Evolutionary conservation across 2,329 filamentous ascomycete genomes (phyloP), one percentile per base, ranked within the genome.

Genomic region (Hymenoscyphus repandus): DNA sequence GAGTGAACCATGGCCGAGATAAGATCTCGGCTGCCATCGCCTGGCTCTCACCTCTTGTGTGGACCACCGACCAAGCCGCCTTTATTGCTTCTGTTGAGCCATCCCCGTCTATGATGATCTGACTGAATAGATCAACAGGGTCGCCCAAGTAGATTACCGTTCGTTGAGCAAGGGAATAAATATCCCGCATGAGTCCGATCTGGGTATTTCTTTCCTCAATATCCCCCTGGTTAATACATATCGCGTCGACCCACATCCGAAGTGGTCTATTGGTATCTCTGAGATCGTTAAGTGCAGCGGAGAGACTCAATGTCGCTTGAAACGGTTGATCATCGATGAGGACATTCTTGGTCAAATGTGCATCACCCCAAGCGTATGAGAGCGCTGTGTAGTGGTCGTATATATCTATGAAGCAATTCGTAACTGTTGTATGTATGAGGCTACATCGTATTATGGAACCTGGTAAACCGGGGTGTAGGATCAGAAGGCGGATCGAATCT

Each of bases 371-470:
- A 4, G 18, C 32, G n/a, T 45, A 45, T 3, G 43, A 45, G 9
- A 34, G 31, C 3, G 43, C 43, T 20, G 31, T 45, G 30, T 54
- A 54, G 36, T 50, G 47, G 15, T 52, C 46, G 3, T 41, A 37
- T 6, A 53, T 40, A 37, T 55, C 55, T 17, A 51, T 36, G 5
- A 49, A 37, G 17, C 41, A 48, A 17, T 52, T 44, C 12, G 20
- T 15, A 2, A 58, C 27, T 3, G 39, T 46, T 9, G 45, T 42
- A 17, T 45, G 10, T 6, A 51, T 46, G 2, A 56, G 38, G 36
- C 48, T 42, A 31, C 49, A 53, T 13, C 47, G 34, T 7, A 55
- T 43, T 11, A 39, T 39, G 5, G 46, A 42, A 27, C 22, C 22
- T 27, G 7, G 22, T n/a, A n/a, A n/a, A n/a, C n/a, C n/a, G n/a